Evolutionary conservation across 495 filamentous ascomycete species (phyloP), one percentile per base, ranked within the genome.

Genomic region (Annulohypoxylon moriforme): DNA sequence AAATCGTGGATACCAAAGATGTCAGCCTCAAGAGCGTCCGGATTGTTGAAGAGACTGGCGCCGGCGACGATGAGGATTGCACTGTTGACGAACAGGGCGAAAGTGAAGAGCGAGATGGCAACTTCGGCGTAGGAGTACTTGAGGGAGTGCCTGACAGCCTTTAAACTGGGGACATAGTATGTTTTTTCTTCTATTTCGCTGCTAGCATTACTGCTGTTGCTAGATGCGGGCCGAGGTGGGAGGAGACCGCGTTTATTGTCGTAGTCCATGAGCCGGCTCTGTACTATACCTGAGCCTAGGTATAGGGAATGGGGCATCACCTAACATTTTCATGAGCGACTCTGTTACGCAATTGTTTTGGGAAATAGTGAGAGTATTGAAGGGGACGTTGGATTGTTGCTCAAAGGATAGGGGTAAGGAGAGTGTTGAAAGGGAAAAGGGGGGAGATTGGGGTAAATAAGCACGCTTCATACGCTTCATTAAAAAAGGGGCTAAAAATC

Each of bases 261-360:
- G 73, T 91, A 97, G 46, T 95, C 91, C 57, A 86, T 86, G 2
- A 97, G 88, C 8, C 94, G 90, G 9, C 92, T 83, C 78, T 97
- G 93, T 0, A 97, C 93, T 50, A 97, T 90, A 10, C 93, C 94
- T 50, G 90, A 93, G n/a, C 94, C 94, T 6, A 97, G 86, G 73
- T 94, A 97, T 29, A 97, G 85, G 53, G 90, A 93, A 78, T 97
- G 94, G 4, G 94, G 94, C 94, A 97, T 97, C 22, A 97, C 75
- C 75, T 77, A 34, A 40, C 10, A 46, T 2, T 18, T 49, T 11
- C 5, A 29, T 68, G 4, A 69, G 61, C n/a, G 40, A 36, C 4
- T 22, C 4, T 2, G 10, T 25, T 31, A 20, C 18, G 16, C 7
- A 9, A 58, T 25, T 53, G 1, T 4, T 11, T n/a, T 14, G 10